A percentile compares a stretch with the other conserved stretches of the same genome.
phyloP scores from a whole-genome alignment of 208 protist species.

The Acanthamoeba culbertsoni region DNA sequence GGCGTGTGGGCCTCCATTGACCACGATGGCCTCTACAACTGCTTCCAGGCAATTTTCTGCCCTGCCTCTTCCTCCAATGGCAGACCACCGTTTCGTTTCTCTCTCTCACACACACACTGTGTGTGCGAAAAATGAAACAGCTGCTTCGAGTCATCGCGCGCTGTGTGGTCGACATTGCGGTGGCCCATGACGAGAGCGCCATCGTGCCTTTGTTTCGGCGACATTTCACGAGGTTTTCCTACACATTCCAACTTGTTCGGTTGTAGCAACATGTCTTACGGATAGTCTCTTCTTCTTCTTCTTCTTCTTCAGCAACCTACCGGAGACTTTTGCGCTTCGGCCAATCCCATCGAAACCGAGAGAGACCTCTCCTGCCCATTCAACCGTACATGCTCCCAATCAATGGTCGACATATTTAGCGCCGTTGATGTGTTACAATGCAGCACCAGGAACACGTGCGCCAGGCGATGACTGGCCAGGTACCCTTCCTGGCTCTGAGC shows the following conservation, averaged over 20 bases:
- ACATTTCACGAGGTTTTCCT: conserved; percentile 11
- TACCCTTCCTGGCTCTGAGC: not conserved
- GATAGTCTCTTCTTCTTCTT: too few species aligned
- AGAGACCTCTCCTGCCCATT: too few species aligned
- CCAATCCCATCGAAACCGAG: too few species aligned
- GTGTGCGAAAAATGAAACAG: not conserved
- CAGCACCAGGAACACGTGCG: too few species aligned
- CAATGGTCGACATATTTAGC: too few species aligned
- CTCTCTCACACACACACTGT: not conserved
- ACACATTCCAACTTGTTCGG: too few species aligned
- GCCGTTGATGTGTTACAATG: too few species aligned
- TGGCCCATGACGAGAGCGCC: not conserved
- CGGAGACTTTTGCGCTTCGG: too few species aligned
- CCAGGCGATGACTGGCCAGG: not conserved
- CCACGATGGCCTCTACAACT: not conserved
- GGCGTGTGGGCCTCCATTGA: not conserved
- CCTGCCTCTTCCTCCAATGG: not conserved
- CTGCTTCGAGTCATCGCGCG: not conserved
- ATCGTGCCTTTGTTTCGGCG: not conserved
- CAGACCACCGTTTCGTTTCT: not conserved
- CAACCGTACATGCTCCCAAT: too few species aligned
- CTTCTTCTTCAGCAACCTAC: too few species aligned
- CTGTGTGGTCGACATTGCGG: not conserved
- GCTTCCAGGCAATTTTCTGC: not conserved
- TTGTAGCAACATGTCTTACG: too few species aligned